A percentile compares a stretch with the other conserved stretches of the same genome.
phyloP scores from a whole-genome alignment of 768 basidiomycete genomes.

The Pulveroboletus frians region DNA sequence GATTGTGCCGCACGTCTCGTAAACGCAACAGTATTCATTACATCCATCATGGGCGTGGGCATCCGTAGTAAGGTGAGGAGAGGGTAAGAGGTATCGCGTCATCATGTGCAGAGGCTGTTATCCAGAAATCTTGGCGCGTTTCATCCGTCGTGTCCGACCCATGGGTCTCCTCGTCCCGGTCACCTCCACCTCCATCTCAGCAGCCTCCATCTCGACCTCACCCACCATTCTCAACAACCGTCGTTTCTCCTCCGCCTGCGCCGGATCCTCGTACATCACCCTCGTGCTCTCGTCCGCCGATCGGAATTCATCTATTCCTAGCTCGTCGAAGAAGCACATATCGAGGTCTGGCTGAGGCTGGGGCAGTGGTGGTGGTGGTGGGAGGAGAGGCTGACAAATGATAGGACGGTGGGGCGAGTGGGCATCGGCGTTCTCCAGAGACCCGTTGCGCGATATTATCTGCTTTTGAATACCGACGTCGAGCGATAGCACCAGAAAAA shows the following conservation, averaged over 20 bases:
- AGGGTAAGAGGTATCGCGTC: too few relatives aligned
- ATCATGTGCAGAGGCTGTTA: not conserved
- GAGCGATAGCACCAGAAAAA: not conserved
- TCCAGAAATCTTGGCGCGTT: not conserved
- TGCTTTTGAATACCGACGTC: not conserved
- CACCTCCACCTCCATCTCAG: not conserved
- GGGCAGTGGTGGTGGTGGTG: not conserved
- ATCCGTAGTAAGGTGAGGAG: too few relatives aligned
- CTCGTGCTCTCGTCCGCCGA: constrained; percentile 44
- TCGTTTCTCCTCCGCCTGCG: constrained; percentile 52
- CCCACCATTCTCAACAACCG: constrained; percentile 52
- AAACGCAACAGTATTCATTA: too few relatives aligned
- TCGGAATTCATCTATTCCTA: constrained; percentile 11
- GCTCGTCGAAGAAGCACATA: constrained; percentile 25
- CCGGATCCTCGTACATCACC: constrained; percentile 67
- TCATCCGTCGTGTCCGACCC: not conserved
- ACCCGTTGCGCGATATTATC: constrained; percentile 35
- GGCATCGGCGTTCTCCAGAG: constrained; percentile 22
- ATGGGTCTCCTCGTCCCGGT: not conserved
- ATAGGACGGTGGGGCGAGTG: constrained; percentile 9
- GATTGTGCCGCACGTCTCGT: too few relatives aligned
- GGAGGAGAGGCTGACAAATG: not conserved
- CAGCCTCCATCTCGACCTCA: constrained; percentile 11
- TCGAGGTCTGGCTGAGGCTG: constrained; percentile 21
- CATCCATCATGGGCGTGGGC: too few relatives aligned